These are phyloP conservation scores for Microdochium nivale DNA, from an alignment of 2,329 filamentous ascomycete species.

Conservation along the genomic window DNA sequence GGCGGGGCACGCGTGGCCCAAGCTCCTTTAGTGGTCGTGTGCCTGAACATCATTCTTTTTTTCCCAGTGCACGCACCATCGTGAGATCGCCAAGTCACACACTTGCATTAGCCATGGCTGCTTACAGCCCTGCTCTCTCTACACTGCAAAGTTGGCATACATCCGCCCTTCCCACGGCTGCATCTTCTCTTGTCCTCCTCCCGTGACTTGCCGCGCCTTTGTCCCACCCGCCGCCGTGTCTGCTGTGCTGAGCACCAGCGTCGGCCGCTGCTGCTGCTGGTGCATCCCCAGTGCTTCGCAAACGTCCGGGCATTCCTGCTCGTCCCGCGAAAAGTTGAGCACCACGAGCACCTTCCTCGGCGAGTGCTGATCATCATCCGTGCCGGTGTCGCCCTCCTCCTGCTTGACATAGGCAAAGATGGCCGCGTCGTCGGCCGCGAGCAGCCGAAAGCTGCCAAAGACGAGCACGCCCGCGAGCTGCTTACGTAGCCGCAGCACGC, in stretches of 20 bases:
- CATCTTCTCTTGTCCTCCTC: constrained; percentile 4
- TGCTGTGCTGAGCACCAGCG: constrained; percentile 18
- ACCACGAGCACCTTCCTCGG: constrained; percentile 27
- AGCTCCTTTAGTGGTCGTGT: neutral
- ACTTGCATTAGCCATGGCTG: no score
- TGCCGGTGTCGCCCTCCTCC: constrained; percentile 7
- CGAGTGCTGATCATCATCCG: constrained; percentile 5
- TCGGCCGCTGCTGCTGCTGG: constrained; percentile 5
- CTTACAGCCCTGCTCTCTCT: no score
- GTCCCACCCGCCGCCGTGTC: constrained; percentile 1
- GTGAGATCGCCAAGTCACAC: no score
- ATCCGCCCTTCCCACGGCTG: constrained; percentile 19
- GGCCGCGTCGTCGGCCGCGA: constrained; percentile 39
- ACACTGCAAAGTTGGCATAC: constrained; percentile 11
- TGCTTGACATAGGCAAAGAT: constrained; percentile 48
- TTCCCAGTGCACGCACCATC: no score
- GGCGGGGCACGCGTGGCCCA: neutral
- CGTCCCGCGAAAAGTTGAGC: constrained; percentile 35
- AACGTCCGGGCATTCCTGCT: constrained; percentile 17
- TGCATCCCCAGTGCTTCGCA: constrained; percentile 10
- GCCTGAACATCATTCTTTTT: no score
- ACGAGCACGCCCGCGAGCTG: constrained; percentile 50
- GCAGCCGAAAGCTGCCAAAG: constrained; percentile 49
- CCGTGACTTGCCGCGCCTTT: constrained; percentile 1
- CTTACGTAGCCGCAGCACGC: constrained; percentile 41